Percentiles rank a stretch among this genome's conserved stretches.
These are phyloP conservation scores for Fraxinus ornus DNA, from an alignment of 305 asterid species.

Conservation along the genomic window DNA sequence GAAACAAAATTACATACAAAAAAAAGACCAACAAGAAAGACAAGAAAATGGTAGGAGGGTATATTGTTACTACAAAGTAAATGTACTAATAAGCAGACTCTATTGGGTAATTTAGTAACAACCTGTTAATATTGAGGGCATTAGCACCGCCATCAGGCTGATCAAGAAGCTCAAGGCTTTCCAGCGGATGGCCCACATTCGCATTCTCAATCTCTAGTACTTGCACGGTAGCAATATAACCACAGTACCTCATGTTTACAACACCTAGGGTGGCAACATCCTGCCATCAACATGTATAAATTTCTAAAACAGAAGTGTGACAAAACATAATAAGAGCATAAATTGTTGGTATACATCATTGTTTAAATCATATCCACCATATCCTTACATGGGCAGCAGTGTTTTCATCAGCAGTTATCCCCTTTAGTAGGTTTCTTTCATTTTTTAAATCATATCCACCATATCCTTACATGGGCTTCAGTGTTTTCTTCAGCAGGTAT, in stretches of 20 bases:
- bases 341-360: constrained; percentile 8
- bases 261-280: constrained; percentile 74
- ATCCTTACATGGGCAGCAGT: constrained; percentile 95
- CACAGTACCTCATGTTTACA: constrained; percentile 55
- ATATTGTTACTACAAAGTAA: constrained; percentile 8
- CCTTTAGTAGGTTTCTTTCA: constrained; percentile 93
- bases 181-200: constrained; percentile 39
- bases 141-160: constrained; percentile 86
- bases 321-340: constrained; percentile 25
- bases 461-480: constrained; percentile 86
- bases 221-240: constrained; percentile 63
- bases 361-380: not conserved
- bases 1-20: constrained; percentile 16
- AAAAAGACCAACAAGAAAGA: constrained; percentile 14
- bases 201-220: constrained; percentile 61
- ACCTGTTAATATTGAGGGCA: constrained; percentile 81
- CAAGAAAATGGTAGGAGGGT: constrained; percentile 6
- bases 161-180: constrained; percentile 68
- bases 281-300: constrained; percentile 38
- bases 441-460: not conserved
- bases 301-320: constrained; percentile 20
- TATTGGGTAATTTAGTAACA: constrained; percentile 18
- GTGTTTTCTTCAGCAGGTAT: constrained; percentile 97
- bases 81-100: constrained; percentile 1
- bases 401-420: constrained; percentile 96